These are phyloP conservation scores for Calonectria hongkongensis DNA, from an alignment of 2,329 filamentous ascomycete species.

Conservation along the genomic window DNA sequence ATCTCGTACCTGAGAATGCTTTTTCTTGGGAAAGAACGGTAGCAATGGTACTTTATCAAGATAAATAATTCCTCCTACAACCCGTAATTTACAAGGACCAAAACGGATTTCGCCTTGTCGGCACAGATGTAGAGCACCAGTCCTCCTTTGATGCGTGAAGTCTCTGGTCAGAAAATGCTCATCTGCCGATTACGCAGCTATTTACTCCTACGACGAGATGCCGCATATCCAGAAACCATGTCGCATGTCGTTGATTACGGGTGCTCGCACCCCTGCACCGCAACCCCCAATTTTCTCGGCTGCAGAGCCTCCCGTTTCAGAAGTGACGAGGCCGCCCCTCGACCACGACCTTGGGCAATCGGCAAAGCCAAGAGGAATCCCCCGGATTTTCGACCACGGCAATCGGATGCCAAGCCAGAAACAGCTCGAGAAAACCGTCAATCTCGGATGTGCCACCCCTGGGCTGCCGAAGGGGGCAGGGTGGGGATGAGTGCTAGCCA, in stretches of 20 bases:
- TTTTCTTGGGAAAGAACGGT: no score
- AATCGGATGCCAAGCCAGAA: slow-evolving; percentile 31
- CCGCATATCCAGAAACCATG: slow-evolving; percentile 25
- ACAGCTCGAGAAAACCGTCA: neutral
- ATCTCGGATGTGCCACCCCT: neutral
- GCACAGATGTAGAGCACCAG: no score
- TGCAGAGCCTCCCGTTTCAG: slow-evolving; percentile 15
- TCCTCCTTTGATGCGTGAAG: no score
- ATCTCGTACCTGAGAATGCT: no score
- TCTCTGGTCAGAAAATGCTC: no score
- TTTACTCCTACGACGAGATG: neutral
- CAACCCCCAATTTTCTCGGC: neutral
- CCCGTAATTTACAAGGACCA: no score
- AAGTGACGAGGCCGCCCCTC: neutral
- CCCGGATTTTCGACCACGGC: slow-evolving; percentile 22
- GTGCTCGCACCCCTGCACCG: neutral
- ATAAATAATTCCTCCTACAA: no score
- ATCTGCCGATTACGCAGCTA: no score
- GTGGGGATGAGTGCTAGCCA: slow-evolving; percentile 1
- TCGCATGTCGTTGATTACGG: neutral
- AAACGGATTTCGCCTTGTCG: no score
- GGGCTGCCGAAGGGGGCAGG: neutral
- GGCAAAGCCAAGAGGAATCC: slow-evolving; percentile 10
- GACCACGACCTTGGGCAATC: neutral
- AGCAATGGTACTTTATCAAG: no score